Evolutionary conservation across 2,329 filamentous ascomycete genomes (phyloP).

Genomic region (Penicillium decumbens): DNA sequence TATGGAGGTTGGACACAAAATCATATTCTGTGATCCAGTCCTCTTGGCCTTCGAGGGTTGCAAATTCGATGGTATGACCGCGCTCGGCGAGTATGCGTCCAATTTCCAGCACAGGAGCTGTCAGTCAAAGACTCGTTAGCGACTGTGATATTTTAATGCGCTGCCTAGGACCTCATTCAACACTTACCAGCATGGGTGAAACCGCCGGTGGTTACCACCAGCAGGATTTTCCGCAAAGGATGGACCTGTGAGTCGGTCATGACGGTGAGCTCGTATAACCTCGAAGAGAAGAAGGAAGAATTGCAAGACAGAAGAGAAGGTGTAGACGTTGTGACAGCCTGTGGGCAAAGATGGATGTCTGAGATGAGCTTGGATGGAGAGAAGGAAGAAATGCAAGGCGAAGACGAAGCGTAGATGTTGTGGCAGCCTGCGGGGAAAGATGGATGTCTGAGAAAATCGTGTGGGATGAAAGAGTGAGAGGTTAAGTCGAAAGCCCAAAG

Average conservation of each 20-base stretch:
- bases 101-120: neutral
- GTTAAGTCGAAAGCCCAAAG: too few species aligned
- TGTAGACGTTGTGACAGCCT: too few species aligned
- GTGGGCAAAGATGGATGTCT: too few species aligned
- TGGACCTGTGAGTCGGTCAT: neutral
- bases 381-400: too few species aligned
- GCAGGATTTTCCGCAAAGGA: neutral
- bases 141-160: neutral
- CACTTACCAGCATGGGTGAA: neutral
- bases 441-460: too few species aligned
- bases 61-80: constrained; percentile 32
- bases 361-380: too few species aligned
- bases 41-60: constrained; percentile 38
- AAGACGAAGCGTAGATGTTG: too few species aligned
- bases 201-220: neutral
- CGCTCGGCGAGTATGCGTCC: neutral
- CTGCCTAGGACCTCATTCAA: neutral
- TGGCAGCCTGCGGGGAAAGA: too few species aligned
- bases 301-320: too few species aligned
- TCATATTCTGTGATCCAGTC: constrained; percentile 28
- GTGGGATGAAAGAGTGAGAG: too few species aligned
- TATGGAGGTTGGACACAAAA: constrained; percentile 32
- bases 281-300: too few species aligned
- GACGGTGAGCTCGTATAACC: too few species aligned
- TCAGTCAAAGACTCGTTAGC: neutral